Conservation (phyloP, 257 asterid genomes). For the Petrea volubilis region DNA sequence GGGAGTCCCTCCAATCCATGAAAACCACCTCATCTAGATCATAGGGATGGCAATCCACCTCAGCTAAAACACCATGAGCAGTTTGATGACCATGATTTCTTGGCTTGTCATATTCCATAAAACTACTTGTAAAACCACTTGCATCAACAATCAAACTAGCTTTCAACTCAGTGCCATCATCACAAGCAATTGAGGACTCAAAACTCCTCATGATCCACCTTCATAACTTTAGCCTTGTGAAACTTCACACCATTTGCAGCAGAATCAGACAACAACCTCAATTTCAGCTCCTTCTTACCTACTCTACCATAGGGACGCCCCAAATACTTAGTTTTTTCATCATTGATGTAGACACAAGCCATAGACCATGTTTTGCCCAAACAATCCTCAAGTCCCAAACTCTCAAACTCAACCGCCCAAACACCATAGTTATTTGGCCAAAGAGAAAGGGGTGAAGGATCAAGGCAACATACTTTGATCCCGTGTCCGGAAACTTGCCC, state of each 20-base stretch:
- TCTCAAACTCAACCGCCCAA: slow-evolving; percentile 90
- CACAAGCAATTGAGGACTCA: slow-evolving; percentile 68
- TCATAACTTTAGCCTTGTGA: slow-evolving; percentile 62
- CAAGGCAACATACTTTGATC: slow-evolving; percentile 79
- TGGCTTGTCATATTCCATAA: slow-evolving; percentile 67
- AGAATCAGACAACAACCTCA: slow-evolving; percentile 58
- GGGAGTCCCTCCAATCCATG: slow-evolving; percentile 98
- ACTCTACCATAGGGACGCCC: slow-evolving; percentile 83
- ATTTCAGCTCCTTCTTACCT: slow-evolving; percentile 54
- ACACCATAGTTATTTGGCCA: slow-evolving; percentile 94
- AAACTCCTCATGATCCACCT: slow-evolving; percentile 70
- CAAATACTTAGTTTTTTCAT: slow-evolving; percentile 62
- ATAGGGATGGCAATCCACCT: slow-evolving; percentile 79
- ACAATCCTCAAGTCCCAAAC: slow-evolving; percentile 66
- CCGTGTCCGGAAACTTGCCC: slow-evolving; percentile 71
- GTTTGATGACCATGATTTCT: slow-evolving; percentile 78
- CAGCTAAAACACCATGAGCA: slow-evolving; percentile 90
- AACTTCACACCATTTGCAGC: slow-evolving; percentile 59
- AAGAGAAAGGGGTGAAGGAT: slow-evolving; percentile 86
- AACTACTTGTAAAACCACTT: slow-evolving; percentile 70
- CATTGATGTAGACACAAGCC: slow-evolving; percentile 58
- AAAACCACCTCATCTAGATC: slow-evolving; percentile 89
- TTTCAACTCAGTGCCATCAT: slow-evolving; percentile 64
- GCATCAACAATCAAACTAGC: slow-evolving; percentile 83
- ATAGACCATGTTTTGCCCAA: slow-evolving; percentile 77